Evolutionary conservation across 140 eudicot species (phyloP), one percentile per base, ranked within the genome.

Genomic region (Flaveria floridana): DNA sequence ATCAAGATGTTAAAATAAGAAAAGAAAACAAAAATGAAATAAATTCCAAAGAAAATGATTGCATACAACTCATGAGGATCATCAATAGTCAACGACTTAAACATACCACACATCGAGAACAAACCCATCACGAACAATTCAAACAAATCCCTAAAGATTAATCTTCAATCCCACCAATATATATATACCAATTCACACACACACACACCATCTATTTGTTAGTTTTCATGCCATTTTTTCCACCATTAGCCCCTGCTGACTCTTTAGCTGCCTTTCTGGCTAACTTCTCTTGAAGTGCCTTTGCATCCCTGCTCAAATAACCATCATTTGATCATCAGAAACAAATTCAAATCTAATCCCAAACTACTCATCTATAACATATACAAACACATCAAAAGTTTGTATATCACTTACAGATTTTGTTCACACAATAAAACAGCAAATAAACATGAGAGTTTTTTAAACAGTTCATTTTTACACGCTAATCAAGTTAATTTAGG

Each of bases 241-340:
- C 80, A 14, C 50, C 62, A 3, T 79, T 69, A 23, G 81, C 86
- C 68, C 88, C 93, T 0, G 76, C 52, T 0, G 79, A 66, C 83
- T 44, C n/a, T 56, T 26, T 23, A 2, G 87, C 93, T 14, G 86
- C 85, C 72, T 85, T 91, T 68, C 51, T 91, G n/a, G 90, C 88
- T 6, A 82, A 48, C 80, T 91, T 88, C 62, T 91, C 97, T 76
- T 91, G 89, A 30, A 88, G 86, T n/a, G 96, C 93, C 71, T 91
- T 91, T 5, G 96, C 96, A 79, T 91, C 93, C 87, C 96, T 91
- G 73, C 26, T 2, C 70, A 61, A 73, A 51, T 1, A 51, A 51
- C 8, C 59, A 41, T 28, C 23, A 63, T 30, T 28, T 63, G 2
- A 58, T 52, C 15, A 3, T 20, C 3, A 58, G 4, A 59, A 21